Percentiles rank a stretch among this genome's conserved stretches.
Conservation (phyloP, 257 asterid species). For the Primulina tabacum region DNA sequence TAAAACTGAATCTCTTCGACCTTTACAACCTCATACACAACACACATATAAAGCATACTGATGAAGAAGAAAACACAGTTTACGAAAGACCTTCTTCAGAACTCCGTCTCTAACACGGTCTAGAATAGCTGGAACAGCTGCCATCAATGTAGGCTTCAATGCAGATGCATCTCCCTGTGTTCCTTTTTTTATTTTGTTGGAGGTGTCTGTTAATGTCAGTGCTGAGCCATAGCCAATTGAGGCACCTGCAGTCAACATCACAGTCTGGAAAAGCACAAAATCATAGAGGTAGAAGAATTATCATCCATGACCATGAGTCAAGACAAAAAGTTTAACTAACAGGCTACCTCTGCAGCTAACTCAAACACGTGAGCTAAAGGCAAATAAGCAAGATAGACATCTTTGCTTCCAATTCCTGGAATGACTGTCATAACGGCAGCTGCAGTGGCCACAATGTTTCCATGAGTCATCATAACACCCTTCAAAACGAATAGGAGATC, state of each 20-base stretch:
- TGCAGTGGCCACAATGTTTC: conserved; percentile 83
- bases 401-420: conserved; percentile 64
- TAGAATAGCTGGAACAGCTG: conserved; percentile 90
- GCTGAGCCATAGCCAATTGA: conserved; percentile 87
- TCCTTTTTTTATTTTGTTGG: conserved; percentile 85
- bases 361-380: conserved; percentile 95
- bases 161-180: conserved; percentile 81
- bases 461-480: conserved; percentile 98
- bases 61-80: conserved; percentile 9
- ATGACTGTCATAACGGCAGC: conserved; percentile 88
- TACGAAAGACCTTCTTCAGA: conserved; percentile 61
- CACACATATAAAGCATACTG: not conserved
- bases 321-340: conserved; percentile 13
- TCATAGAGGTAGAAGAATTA: conserved; percentile 30
- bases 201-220: conserved; percentile 83
- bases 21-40: conserved; percentile 9
- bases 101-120: conserved; percentile 93
- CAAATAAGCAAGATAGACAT: conserved; percentile 80
- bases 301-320: conserved; percentile 10
- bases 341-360: conserved; percentile 85
- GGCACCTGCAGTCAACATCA: conserved; percentile 75
- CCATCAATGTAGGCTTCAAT: conserved; percentile 76
- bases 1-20: conserved; percentile 19
- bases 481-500: conserved; percentile 30
- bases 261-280: conserved; percentile 49